Percentiles rank a stretch among this genome's conserved stretches.
phyloP scores from a whole-genome alignment of 208 protist genomes.

The Crithidia fasciculata region DNA sequence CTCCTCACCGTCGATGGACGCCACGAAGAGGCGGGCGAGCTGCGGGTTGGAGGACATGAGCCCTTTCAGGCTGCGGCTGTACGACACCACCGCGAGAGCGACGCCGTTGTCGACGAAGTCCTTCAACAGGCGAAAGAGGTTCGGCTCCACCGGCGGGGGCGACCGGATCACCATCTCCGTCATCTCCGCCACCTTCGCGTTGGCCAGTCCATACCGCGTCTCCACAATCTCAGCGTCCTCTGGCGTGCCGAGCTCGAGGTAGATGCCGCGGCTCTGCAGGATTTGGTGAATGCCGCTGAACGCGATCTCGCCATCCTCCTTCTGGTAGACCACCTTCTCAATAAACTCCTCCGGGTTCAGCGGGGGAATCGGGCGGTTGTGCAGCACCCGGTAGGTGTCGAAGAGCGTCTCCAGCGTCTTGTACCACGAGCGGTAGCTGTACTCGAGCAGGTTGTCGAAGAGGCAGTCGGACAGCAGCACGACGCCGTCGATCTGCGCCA shows the following conservation, averaged over 20 bases:
- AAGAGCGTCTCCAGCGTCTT: constrained; percentile 87
- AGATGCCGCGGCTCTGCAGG: constrained; percentile 66
- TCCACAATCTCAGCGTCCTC: constrained; percentile 91
- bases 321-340: constrained; percentile 84
- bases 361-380: constrained; percentile 70
- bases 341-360: constrained; percentile 88
- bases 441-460: constrained; percentile 87
- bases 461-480: constrained; percentile 82
- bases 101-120: constrained; percentile 66
- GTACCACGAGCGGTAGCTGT: constrained; percentile 86
- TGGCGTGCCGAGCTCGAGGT: constrained; percentile 81
- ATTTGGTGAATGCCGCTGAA: constrained; percentile 91
- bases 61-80: constrained; percentile 74
- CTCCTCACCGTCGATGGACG: constrained; percentile 89
- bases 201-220: constrained; percentile 89
- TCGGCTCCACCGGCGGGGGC: constrained; percentile 56
- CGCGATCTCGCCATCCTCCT: constrained; percentile 72
- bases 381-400: constrained; percentile 84
- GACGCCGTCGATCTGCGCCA: constrained; percentile 81
- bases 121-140: constrained; percentile 61
- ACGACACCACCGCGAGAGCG: constrained; percentile 79
- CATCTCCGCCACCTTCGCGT: constrained; percentile 91
- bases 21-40: constrained; percentile 66
- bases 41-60: constrained; percentile 64
- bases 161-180: constrained; percentile 65